phyloP scores from a whole-genome alignment of 2,329 filamentous ascomycete species.

The Aspergillus viridinutans region DNA sequence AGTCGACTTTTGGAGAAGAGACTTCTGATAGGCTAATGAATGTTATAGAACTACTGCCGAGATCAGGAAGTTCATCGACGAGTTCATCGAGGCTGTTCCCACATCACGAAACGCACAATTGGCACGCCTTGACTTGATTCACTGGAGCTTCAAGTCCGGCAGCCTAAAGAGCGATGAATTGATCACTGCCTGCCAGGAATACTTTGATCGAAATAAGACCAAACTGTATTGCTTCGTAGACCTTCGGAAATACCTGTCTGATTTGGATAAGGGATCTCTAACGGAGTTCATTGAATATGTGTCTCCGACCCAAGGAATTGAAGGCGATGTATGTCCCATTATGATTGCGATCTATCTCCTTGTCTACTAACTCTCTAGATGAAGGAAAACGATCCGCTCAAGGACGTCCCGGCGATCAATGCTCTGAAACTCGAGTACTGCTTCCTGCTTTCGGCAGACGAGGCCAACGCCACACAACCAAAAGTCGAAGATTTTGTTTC shows the following conservation, averaged over 20 bases:
- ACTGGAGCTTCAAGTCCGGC: constrained; percentile 23
- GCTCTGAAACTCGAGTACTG: constrained; percentile 43
- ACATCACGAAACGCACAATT: constrained; percentile 42
- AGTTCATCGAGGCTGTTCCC: constrained; percentile 30
- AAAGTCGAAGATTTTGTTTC: constrained; percentile 35
- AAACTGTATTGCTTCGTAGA: constrained; percentile 47
- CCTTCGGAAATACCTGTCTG: constrained; percentile 32
- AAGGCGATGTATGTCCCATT: constrained; percentile 20
- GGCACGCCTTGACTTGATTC: constrained; percentile 31
- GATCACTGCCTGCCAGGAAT: constrained; percentile 35
- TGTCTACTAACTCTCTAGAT: constrained; percentile 1
- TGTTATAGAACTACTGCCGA: constrained; percentile 26
- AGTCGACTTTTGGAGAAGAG: constrained; percentile 10
- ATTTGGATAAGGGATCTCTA: constrained; percentile 24
- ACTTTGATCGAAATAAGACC: constrained; percentile 38
- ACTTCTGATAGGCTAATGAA: constrained; percentile 6
- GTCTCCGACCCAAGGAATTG: constrained; percentile 14
- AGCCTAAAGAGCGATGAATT: constrained; percentile 28
- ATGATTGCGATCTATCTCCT: background rate
- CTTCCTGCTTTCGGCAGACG: constrained; percentile 32
- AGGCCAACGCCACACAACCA: constrained; percentile 20
- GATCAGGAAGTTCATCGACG: constrained; percentile 30
- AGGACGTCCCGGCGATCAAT: constrained; percentile 36
- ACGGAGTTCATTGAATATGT: constrained; percentile 26
- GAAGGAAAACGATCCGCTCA: constrained; percentile 19